Base-by-base conservation (phyloP, 164 flowering plant species). In the Liquidambar formosana region DNA sequence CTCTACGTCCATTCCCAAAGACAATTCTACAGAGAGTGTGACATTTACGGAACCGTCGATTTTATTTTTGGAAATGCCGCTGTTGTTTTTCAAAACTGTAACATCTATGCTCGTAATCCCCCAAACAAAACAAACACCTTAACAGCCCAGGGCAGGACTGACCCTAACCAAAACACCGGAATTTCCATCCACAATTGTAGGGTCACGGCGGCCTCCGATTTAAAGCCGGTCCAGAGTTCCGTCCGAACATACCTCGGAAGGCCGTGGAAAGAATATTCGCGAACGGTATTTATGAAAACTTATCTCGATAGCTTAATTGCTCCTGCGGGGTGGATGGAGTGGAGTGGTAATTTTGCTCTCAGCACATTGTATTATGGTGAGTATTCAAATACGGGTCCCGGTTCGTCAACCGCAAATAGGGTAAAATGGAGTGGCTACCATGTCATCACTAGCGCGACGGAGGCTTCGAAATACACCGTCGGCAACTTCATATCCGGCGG, bases 51-150 rank as follows among this genome's bases (percentile, higher is more conserved):
- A 3, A 89, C 94, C 0, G 86, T 87, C 0, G 94, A 89, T 61
- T 87, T 86, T 78, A 83, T 89, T 5, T 89, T 87, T 25, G 94
- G 94, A 0, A 82, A 89, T 22, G 89, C 95, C 0, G 91, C 89
- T 0, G 96, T 76, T 0, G 91, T 88, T 0, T 54, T 89, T 33
- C 92, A 90, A 38, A 82, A 80, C 45, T 88, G 93, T 51, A 87
- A 74, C 74, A 77, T 87, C 49, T 75, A 64, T 19, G 69, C 87
- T 0, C 79, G 91, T 0, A 75, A 78, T 25, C 91, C 92, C 4
- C 84, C 81, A 9, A 74, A 73, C 66, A 82, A 78, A 33, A 85
- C 86, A 78, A 84, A 81, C 73, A 84, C 83, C 5, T 13, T 89
- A 73, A 70, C 94, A 15, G 84, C 87, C 33, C 84, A 81, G 72